These are phyloP conservation scores for Neurospora africana DNA, from an alignment of 495 filamentous ascomycete species.

Conservation along the genomic window DNA sequence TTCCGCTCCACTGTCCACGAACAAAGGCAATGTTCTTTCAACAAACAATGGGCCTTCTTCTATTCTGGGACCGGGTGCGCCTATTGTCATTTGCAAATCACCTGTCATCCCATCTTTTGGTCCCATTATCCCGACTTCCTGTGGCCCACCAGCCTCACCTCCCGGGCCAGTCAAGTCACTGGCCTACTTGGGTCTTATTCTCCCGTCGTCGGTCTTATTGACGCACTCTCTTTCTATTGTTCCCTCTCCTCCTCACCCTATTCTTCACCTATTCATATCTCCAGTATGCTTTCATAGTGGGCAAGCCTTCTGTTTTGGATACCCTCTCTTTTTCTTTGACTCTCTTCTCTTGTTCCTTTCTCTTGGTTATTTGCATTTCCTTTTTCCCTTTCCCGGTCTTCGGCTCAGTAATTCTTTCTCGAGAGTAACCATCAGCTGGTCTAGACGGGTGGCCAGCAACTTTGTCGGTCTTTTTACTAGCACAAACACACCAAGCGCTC, in stretches of 20 bases:
- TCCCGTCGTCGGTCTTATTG: background rate
- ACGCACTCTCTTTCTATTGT: conserved; percentile 12
- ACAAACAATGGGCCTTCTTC: background rate
- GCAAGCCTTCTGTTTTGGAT: conserved; percentile 4
- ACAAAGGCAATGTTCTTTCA: background rate
- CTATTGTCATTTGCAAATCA: background rate
- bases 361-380: conserved; percentile 2
- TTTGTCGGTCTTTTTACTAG: background rate
- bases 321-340: background rate
- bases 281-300: conserved; percentile 10
- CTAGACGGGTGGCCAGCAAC: conserved; percentile 5
- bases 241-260: conserved; percentile 1
- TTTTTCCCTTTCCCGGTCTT: conserved; percentile 5
- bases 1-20: background rate
- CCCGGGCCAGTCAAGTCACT: background rate
- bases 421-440: conserved; percentile 11
- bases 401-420: conserved; percentile 2
- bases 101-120: background rate
- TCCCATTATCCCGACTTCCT: background rate
- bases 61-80: background rate
- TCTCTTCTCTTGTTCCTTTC: background rate
- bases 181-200: conserved; percentile 6
- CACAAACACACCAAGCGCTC: background rate
- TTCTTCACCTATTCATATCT: conserved; percentile 6
- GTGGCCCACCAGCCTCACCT: conserved; percentile 4